Evolutionary conservation across 2,329 filamentous ascomycete genomes (phyloP).

Genomic region (Gnomoniopsis smithogilvyi): DNA sequence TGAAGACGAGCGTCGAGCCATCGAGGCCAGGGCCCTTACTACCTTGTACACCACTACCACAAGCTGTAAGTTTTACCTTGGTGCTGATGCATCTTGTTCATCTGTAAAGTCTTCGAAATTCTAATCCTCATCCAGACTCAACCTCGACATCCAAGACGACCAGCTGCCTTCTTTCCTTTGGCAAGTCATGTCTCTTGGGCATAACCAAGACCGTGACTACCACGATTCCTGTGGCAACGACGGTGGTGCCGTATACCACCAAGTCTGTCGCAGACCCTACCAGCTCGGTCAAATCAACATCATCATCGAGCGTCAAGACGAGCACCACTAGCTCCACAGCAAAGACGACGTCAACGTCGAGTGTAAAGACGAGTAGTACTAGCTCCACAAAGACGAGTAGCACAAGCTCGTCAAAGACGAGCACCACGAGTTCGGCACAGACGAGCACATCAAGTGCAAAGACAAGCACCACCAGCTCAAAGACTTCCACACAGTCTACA

Average conservation of each 20-base stretch:
- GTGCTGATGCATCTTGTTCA: not conserved
- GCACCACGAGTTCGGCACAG: too few relatives aligned
- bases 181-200: not conserved
- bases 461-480: not conserved
- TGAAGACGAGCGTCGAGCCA: not conserved
- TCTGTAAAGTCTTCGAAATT: not conserved
- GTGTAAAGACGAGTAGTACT: too few relatives aligned
- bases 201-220: not conserved
- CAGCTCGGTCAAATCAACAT: not conserved
- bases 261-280: not conserved
- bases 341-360: too few relatives aligned
- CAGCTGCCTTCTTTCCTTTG: not conserved
- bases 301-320: not conserved
- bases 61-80: not conserved
- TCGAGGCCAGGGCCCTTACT: not conserved
- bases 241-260: not conserved
- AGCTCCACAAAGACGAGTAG: too few relatives aligned
- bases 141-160: not conserved
- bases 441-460: not conserved
- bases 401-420: too few relatives aligned
- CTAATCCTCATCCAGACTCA: not conserved
- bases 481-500: too few relatives aligned
- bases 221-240: not conserved
- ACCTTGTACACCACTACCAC: not conserved
- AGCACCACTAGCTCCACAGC: too few relatives aligned